Evolutionary conservation across 371 early-diverging fungal genomes (phyloP), one percentile per base, ranked within the genome.

Genomic region (Mortierella polycephala): DNA sequence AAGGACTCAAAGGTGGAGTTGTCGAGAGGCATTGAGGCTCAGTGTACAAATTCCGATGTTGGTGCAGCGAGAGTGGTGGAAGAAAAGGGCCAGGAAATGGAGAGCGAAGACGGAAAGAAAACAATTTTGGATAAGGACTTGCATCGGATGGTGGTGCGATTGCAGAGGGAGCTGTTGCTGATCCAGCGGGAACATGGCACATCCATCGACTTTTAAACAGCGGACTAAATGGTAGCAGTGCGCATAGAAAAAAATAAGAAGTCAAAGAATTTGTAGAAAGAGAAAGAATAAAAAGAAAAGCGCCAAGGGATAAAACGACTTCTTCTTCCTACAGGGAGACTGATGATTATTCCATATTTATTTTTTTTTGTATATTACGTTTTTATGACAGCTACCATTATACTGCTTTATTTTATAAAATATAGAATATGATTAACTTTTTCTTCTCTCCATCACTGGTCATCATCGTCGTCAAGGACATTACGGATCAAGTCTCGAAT

Each of bases 401-500:
- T 50, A 8, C 8, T 18, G 51, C 51, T 51, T 7, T 20, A 18
- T 51, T 6, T 51, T 51, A 18, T 51, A 18, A 16, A 13, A 13
- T 46, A 46, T 46, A 5, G 16, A 46, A 45, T 7, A 13, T 13
- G 16, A 46, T 3, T 11, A 46, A 11, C 23, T 0, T 44, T 37
- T 14, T 45, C 13, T 45, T 45, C 12, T 6, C 20, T 45, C 8
- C 39, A 7, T 2, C 45, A 7, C 41, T 13, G 57, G 23, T 51
- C 55, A 21, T 69, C 64, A 41, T 73, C 62, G 37, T 69, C 75
- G 47, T 75, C 60, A 42, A 79, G 57, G 16, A 79, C 74, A 63
- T 79, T 67, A 13, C 73, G 80, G 60, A 79, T 79, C 56, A 79
- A 42, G 8, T 79, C 63, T 0, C 67, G 69, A 20, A 79, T 73